Conservation (phyloP, 306 rosid species). For the Begonia peltatifolia region DNA sequence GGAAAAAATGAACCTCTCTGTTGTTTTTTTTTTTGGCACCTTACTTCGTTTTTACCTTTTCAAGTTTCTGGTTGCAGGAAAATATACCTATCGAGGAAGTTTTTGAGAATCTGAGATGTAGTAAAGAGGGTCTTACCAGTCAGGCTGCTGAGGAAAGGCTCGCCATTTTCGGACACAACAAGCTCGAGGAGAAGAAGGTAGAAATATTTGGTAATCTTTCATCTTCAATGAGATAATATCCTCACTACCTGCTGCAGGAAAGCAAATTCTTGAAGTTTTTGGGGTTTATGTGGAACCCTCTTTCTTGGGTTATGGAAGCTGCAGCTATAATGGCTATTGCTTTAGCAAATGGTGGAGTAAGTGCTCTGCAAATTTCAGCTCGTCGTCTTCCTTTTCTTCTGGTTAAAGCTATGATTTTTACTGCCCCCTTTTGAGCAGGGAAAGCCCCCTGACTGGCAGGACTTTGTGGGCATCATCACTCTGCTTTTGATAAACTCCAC, state of each 20-base stretch:
- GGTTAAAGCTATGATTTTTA: background rate
- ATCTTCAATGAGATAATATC: background rate
- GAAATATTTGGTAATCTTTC: background rate
- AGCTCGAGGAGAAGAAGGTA: conserved; percentile 90
- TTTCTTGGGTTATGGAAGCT: conserved; percentile 99
- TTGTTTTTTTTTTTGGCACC: conserved; percentile 5
- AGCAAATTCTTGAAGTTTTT: conserved; percentile 76
- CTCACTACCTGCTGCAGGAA: conserved; percentile 38
- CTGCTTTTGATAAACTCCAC: conserved; percentile 13
- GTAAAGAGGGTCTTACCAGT: conserved; percentile 76
- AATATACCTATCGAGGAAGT: conserved; percentile 96
- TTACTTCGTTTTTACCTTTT: conserved; percentile 9
- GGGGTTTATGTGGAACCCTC: conserved; percentile 99
- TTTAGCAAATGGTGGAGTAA: conserved; percentile 96
- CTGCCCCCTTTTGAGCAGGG: conserved; percentile 3
- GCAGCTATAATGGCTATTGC: conserved; percentile 99
- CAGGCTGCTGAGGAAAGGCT: conserved; percentile 86
- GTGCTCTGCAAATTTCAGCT: conserved; percentile 12
- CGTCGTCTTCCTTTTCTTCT: background rate
- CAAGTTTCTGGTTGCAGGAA: conserved; percentile 50
- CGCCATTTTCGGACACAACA: conserved; percentile 76
- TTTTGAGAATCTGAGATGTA: conserved; percentile 91
- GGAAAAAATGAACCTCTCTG: conserved; percentile 11
- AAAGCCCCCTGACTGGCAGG: conserved; percentile 15
- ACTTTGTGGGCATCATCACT: conserved; percentile 11